Percentiles rank a stretch among this genome's conserved stretches.
Evolutionary conservation across 768 basidiomycete genomes (phyloP).

Genomic region (Leccinum subgranulosum): DNA sequence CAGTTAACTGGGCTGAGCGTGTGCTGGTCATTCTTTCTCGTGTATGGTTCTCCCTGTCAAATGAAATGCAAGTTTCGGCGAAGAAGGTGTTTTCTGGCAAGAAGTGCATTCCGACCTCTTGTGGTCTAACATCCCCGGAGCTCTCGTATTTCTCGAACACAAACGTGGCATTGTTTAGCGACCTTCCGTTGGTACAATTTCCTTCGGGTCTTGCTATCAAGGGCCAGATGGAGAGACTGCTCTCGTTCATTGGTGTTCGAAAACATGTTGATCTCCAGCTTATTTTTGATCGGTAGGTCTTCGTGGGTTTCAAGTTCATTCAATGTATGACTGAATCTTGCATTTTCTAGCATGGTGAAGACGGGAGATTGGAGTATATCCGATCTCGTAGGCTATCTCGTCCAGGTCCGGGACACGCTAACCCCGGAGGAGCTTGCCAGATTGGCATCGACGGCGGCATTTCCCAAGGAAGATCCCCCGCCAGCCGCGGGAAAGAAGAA

Average conservation of each 20-base stretch:
- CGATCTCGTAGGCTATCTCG: conserved; percentile 85
- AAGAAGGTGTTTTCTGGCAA: conserved; percentile 41
- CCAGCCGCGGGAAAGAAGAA: conserved; percentile 33
- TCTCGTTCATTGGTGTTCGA: conserved; percentile 76
- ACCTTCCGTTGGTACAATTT: conserved; percentile 76
- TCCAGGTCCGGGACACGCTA: conserved; percentile 69
- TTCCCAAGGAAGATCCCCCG: conserved; percentile 52
- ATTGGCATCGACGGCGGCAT: conserved; percentile 66
- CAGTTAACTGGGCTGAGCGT: conserved; percentile 76
- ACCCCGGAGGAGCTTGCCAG: conserved; percentile 53
- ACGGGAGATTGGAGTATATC: conserved; percentile 87
- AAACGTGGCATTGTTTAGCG: conserved; percentile 72
- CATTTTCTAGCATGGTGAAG: conserved; percentile 66
- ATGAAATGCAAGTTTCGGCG: conserved; percentile 41
- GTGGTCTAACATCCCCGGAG: conserved; percentile 60
- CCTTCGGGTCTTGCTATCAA: conserved; percentile 64
- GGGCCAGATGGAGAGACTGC: conserved; percentile 65
- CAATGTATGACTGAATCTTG: neutral
- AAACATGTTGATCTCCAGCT: conserved; percentile 92
- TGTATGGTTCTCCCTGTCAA: conserved; percentile 65
- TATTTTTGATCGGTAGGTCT: conserved; percentile 76
- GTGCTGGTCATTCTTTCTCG: conserved; percentile 65
- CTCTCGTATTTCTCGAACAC: conserved; percentile 84
- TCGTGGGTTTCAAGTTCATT: neutral
- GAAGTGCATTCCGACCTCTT: conserved; percentile 47